A percentile compares a stretch with the other conserved stretches of the same genome.
Conservation (phyloP, 2,329 filamentous ascomycete species). For the Pseudopyricularia cyperi region DNA sequence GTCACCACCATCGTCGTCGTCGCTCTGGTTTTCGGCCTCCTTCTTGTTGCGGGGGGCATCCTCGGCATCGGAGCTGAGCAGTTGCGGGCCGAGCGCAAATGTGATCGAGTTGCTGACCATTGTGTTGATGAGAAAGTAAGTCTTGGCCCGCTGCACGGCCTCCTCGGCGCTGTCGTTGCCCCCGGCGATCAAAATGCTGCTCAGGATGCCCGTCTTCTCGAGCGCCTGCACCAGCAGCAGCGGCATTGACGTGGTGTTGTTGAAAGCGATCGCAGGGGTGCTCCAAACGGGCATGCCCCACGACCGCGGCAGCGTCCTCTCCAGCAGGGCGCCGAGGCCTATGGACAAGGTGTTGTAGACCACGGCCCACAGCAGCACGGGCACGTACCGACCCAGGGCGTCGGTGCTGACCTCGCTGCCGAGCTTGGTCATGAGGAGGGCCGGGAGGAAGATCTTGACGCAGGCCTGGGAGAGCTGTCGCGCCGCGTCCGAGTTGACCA, state of each 20-base stretch:
- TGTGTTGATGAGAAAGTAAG: constrained; percentile 53
- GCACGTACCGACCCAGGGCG: constrained; percentile 21
- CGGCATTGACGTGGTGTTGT: constrained; percentile 33
- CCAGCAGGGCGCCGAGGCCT: constrained; percentile 22
- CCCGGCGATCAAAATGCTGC: constrained; percentile 25
- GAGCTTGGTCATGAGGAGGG: constrained; percentile 30
- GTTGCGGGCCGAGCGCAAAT: constrained; percentile 47
- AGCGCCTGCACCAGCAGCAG: constrained; percentile 28
- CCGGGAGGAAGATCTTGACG: constrained; percentile 32
- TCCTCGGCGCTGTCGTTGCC: constrained; percentile 23
- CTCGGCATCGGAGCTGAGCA: constrained; percentile 31
- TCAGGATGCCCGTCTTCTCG: constrained; percentile 40
- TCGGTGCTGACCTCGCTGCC: constrained; percentile 25
- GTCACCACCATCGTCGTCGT: not conserved
- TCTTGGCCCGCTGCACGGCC: constrained; percentile 46
- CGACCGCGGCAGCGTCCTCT: constrained; percentile 14
- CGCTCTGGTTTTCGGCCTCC: constrained; percentile 11
- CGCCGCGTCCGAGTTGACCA: constrained; percentile 21
- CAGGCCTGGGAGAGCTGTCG: constrained; percentile 31
- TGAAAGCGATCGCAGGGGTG: constrained; percentile 31
- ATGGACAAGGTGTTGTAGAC: constrained; percentile 25
- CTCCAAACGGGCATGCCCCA: constrained; percentile 29
- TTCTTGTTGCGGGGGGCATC: constrained; percentile 19
- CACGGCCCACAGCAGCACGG: constrained; percentile 27
- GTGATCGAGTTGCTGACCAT: constrained; percentile 51